Evolutionary conservation across 2,329 filamentous ascomycete species (phyloP).

Genomic region (Exophiala viscosa): DNA sequence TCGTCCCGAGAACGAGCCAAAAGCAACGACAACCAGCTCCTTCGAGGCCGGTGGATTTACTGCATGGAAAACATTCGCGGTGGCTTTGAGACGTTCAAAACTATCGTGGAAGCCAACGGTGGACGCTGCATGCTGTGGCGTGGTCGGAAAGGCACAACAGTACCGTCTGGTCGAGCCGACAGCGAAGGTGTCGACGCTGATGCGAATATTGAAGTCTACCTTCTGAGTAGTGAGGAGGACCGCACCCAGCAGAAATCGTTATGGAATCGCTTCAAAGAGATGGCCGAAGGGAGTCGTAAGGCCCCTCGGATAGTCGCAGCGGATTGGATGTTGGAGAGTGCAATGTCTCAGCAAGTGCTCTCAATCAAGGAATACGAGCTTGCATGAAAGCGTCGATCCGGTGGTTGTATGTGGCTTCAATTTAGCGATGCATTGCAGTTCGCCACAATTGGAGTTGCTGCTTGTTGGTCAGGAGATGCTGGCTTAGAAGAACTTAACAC

Average conservation of each 20-base stretch:
- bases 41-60: conserved; percentile 75
- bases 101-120: conserved; percentile 84
- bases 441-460: conserved; percentile 1
- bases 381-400: neutral
- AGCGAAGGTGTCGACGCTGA: conserved; percentile 44
- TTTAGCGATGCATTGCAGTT: neutral
- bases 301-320: conserved; percentile 73
- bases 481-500: conserved; percentile 90
- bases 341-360: conserved; percentile 80
- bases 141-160: conserved; percentile 66
- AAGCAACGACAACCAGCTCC: conserved; percentile 70
- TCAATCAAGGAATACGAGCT: conserved; percentile 59
- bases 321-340: conserved; percentile 87
- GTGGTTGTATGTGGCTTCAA: neutral
- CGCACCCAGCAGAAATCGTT: conserved; percentile 65
- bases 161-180: conserved; percentile 50
- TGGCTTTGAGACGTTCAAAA: conserved; percentile 76
- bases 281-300: conserved; percentile 75
- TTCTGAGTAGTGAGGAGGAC: conserved; percentile 69
- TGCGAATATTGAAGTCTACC: conserved; percentile 70
- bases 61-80: conserved; percentile 77
- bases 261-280: conserved; percentile 75
- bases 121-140: conserved; percentile 76
- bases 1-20: conserved; percentile 68
- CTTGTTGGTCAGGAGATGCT: neutral